Conservation (phyloP, 2,329 filamentous ascomycete genomes). For the Fusarium pseudograminearum region DNA sequence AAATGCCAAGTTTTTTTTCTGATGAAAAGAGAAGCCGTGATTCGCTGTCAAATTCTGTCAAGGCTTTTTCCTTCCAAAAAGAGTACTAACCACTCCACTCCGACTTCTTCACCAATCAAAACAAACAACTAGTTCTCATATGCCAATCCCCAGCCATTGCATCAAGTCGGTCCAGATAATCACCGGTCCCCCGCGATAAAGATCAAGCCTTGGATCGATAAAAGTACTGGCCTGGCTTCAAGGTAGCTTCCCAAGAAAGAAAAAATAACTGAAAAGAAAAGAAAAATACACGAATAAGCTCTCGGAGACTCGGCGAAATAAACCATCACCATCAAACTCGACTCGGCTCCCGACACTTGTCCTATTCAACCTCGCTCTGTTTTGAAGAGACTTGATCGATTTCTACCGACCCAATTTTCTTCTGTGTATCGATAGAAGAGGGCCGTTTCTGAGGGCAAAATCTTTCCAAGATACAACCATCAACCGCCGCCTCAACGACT, state of each 20-base stretch:
- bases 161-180: constrained; percentile 17
- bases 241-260: background rate
- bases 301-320: background rate
- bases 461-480: constrained; percentile 54
- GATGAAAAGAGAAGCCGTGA: background rate
- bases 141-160: constrained; percentile 11
- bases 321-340: background rate
- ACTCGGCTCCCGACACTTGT: too few relatives aligned
- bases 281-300: constrained; percentile 1
- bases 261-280: background rate
- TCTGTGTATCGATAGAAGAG: constrained; percentile 55
- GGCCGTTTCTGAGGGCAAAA: constrained; percentile 49
- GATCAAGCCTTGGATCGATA: constrained; percentile 3
- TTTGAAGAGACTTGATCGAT: constrained; percentile 37
- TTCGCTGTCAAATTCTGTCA: constrained; percentile 7
- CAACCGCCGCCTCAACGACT: constrained; percentile 42
- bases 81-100: background rate
- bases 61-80: background rate
- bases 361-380: constrained; percentile 9
- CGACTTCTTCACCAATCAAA: background rate
- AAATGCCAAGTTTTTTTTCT: background rate
- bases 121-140: background rate
- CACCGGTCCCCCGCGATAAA: constrained; percentile 16
- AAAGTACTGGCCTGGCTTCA: constrained; percentile 5
- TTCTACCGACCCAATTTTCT: constrained; percentile 43